phyloP scores from a whole-genome alignment of 805 yeast genomes.

The Saccharomycopsis guyanensis region DNA sequence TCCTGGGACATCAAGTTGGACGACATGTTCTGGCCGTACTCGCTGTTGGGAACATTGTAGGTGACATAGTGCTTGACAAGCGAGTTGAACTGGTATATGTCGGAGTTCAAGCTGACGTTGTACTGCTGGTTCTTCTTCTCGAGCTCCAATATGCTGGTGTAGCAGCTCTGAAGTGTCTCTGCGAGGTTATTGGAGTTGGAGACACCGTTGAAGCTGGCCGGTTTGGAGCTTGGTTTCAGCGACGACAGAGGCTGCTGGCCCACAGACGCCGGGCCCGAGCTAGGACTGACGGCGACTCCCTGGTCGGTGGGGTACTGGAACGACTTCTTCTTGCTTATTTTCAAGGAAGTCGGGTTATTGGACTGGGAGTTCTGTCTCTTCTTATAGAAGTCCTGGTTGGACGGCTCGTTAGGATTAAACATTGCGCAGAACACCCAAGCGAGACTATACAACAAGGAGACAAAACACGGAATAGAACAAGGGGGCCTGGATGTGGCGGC shows the following conservation, averaged over 20 bases:
- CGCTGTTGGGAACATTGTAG: not conserved
- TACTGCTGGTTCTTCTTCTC: slow-evolving; percentile 20
- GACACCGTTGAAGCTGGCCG: slow-evolving; percentile 2
- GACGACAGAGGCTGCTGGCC: not conserved
- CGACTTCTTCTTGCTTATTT: slow-evolving; percentile 9
- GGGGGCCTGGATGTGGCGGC: too few species aligned
- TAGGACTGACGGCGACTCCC: too few species aligned
- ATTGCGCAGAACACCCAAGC: not conserved
- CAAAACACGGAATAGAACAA: too few species aligned
- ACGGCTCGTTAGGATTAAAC: slow-evolving; percentile 1
- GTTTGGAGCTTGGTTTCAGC: slow-evolving; percentile 1
- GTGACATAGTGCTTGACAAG: slow-evolving; percentile 10
- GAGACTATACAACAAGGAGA: too few species aligned
- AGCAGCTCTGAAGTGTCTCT: slow-evolving; percentile 20
- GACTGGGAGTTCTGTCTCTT: slow-evolving; percentile 18
- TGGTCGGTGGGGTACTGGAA: slow-evolving; percentile 1
- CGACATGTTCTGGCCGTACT: not conserved
- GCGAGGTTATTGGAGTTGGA: slow-evolving; percentile 10
- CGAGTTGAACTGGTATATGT: slow-evolving; percentile 14
- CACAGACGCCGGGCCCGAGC: not conserved
- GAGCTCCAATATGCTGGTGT: slow-evolving; percentile 18
- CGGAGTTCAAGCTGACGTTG: slow-evolving; percentile 15
- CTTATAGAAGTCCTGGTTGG: slow-evolving; percentile 8
- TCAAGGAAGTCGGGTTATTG: slow-evolving; percentile 1
- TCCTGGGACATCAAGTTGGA: not conserved